phyloP scores from a whole-genome alignment of 768 basidiomycete species.

The Rhizopogon salebrosus region DNA sequence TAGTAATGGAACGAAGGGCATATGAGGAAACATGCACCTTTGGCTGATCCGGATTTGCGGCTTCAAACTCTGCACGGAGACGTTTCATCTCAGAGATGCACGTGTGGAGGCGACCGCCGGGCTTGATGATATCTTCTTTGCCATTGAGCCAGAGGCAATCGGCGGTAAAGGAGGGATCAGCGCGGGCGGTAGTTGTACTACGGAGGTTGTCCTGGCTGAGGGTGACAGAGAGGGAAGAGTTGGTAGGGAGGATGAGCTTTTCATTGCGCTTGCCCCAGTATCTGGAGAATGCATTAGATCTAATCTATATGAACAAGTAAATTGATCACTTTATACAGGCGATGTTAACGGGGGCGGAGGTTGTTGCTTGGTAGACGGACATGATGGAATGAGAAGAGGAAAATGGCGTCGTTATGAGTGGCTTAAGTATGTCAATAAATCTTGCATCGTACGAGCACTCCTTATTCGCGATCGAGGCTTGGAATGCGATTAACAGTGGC shows the following conservation, averaged over 20 bases:
- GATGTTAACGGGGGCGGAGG: conserved; percentile 93
- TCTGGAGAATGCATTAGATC: conserved; percentile 34
- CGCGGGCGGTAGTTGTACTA: conserved; percentile 89
- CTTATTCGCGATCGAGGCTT: conserved; percentile 3
- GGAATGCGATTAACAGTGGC: conserved; percentile 12
- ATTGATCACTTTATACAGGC: conserved; percentile 85
- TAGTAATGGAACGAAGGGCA: conserved; percentile 5
- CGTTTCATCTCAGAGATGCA: conserved; percentile 87
- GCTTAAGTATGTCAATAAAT: conserved; percentile 8
- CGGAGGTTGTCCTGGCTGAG: conserved; percentile 94
- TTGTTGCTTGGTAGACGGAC: conserved; percentile 76
- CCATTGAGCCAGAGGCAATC: conserved; percentile 96
- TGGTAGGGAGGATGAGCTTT: conserved; percentile 91
- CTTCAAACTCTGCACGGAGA: conserved; percentile 72
- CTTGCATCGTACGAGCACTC: conserved; percentile 6
- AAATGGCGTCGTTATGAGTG: background rate
- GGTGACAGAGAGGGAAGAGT: conserved; percentile 97
- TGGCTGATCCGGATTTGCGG: conserved; percentile 54
- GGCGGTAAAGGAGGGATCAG: conserved; percentile 63
- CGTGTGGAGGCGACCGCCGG: conserved; percentile 69
- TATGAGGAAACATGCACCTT: conserved; percentile 43
- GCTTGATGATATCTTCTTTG: conserved; percentile 82
- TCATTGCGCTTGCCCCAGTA: conserved; percentile 99
- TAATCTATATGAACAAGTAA: background rate
- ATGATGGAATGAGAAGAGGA: conserved; percentile 29